Base-by-base conservation (phyloP, 805 yeast genomes). In the Hemisphaericaspora nanyangensis region DNA sequence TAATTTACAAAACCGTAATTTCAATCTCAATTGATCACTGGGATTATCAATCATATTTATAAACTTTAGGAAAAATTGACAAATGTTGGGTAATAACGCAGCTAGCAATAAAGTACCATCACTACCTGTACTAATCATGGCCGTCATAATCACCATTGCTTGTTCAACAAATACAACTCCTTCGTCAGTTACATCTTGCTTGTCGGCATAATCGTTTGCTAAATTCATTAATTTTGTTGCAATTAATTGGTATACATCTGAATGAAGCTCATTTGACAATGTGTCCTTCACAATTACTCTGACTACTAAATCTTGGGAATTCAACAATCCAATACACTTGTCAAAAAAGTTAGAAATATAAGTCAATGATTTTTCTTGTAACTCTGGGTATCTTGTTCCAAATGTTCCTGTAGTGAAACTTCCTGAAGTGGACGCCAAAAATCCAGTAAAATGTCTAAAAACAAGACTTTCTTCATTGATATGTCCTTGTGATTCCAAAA, bases 211-310 rank as follows among this genome's bases (percentile, higher is more conserved):
- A 12, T 54, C 56, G 2, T 56, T 59, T 3, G 74, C 64, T 17
- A 64, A 55, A 3, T 54, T 51, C 35, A 58, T 65, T 29, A 82
- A 51, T 39, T 72, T 72, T 6, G 61, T 56, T 35, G 80, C 67
- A 16, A 82, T 63, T 43, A 69, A 50, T 38, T 68, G 71, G 52
- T 74, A 73, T 11, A 79, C 71, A 18, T 68, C 65, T 10, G 88
- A 77, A 60, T 84, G 81, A 33, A 81, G 58, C 41, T 83, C 90
- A 22, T 72, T 62, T 11, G 84, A 77, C 31, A 88, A 58, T 2
- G 86, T 79, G 46, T 86, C 95, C 44, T 82, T 77, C 2, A 86
- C 75, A 30, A 79, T 77, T 32, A 86, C 93, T 44, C 95, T 69
- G 0, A 80, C 70, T 5, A 77, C 71, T 41, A 75, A 61, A 51